Percentiles rank a stretch among this genome's conserved stretches.
These are phyloP conservation scores for Euphorbia celastroides DNA, from an alignment of 441 rosid genomes.

Conservation along the genomic window DNA sequence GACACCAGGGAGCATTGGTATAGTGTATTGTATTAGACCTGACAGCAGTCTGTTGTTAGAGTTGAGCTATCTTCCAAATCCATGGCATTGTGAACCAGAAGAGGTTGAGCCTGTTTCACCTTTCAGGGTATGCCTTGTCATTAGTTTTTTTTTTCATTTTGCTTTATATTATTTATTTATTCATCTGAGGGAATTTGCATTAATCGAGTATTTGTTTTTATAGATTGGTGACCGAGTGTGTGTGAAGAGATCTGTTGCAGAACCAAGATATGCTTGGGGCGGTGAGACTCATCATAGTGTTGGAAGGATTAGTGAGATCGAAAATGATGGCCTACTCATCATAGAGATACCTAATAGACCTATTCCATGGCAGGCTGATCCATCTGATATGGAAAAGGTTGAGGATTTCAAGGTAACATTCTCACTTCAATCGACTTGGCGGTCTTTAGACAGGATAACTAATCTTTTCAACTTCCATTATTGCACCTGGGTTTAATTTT, in stretches of 20 bases:
- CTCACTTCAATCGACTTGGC: slow-evolving; percentile 9
- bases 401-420: slow-evolving; percentile 85
- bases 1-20: slow-evolving; percentile 97
- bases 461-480: too few species aligned
- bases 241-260: slow-evolving; percentile 98
- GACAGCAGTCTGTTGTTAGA: slow-evolving; percentile 91
- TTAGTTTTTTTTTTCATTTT: slow-evolving; percentile 8
- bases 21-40: slow-evolving; percentile 92
- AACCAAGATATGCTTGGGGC: slow-evolving; percentile 99
- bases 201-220: slow-evolving; percentile 23
- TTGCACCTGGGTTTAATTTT: not conserved
- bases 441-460: not conserved
- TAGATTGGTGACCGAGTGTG: slow-evolving; percentile 95
- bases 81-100: slow-evolving; percentile 99
- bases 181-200: not conserved
- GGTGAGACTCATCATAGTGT: slow-evolving; percentile 99
- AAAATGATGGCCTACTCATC: slow-evolving; percentile 90
- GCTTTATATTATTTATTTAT: not conserved
- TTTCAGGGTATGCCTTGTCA: slow-evolving; percentile 58
- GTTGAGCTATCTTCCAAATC: slow-evolving; percentile 85
- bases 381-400: slow-evolving; percentile 98
- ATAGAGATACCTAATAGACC: slow-evolving; percentile 91
- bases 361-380: slow-evolving; percentile 97
- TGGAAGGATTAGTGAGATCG: slow-evolving; percentile 87
- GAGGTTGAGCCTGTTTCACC: slow-evolving; percentile 94